Base-by-base conservation (phyloP, 768 basidiomycete species). In the Boletus rubroflammeus region DNA sequence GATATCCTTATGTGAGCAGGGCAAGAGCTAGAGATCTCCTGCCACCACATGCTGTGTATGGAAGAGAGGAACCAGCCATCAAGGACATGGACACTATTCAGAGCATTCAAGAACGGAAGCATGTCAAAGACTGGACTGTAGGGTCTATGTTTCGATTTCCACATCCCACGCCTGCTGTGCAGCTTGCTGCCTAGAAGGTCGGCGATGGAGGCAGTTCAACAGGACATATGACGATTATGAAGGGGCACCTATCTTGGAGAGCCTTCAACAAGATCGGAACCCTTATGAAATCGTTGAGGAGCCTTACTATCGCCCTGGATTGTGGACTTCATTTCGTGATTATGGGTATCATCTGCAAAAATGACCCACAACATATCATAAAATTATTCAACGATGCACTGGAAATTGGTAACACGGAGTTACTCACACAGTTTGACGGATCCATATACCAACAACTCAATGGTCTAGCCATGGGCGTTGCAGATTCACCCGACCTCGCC, bases 401-500 rank as follows among this genome's bases (percentile, higher is more conserved):
- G n/a, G n/a, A n/a, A n/a, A n/a, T n/a, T n/a, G n/a, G n/a, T n/a
- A n/a, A n/a, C n/a, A n/a, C n/a, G n/a, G n/a, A n/a, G n/a, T n/a
- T n/a, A n/a, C n/a, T n/a, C n/a, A n/a, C n/a, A n/a, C n/a, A n/a
- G n/a, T n/a, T n/a, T n/a, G n/a, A n/a, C n/a, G n/a, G n/a, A n/a
- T n/a, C n/a, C n/a, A n/a, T n/a, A n/a, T n/a, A n/a, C n/a, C n/a
- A n/a, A n/a, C n/a, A n/a, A n/a, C n/a, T n/a, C n/a, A n/a, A n/a
- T n/a, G n/a, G n/a, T n/a, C n/a, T n/a, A n/a, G n/a, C n/a, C n/a
- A n/a, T n/a, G n/a, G n/a, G n/a, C n/a, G n/a, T n/a, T n/a, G n/a
- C n/a, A n/a, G 29, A 31, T 6, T 51, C 40, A 0, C 57, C 53
- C 0, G 57, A 58, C 13, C 57, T 58, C 3, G 53, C 57, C 0